A percentile compares a stretch with the other conserved stretches of the same genome.
These are phyloP conservation scores for Ophiostoma ips DNA, from an alignment of 2,329 filamentous ascomycete genomes.

Conservation along the genomic window DNA sequence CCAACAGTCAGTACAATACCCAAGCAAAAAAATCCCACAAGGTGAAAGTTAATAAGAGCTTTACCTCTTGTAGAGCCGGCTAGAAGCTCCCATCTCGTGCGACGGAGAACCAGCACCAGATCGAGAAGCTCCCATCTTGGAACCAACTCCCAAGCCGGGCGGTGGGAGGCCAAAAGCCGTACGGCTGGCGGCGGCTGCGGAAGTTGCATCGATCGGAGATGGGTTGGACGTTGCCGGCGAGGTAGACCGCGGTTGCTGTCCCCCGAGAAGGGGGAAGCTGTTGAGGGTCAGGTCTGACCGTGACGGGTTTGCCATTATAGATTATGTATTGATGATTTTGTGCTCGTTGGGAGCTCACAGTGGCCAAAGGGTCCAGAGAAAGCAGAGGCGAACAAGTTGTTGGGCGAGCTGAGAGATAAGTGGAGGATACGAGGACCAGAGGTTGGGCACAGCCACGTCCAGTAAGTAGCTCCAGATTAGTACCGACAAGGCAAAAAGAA, in stretches of 20 bases:
- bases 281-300: slow-evolving; percentile 79
- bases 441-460: not conserved
- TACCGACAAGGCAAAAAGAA: not conserved
- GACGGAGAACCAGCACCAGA: slow-evolving; percentile 92
- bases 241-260: slow-evolving; percentile 51
- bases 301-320: slow-evolving; percentile 77
- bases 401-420: not conserved
- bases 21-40: too few species aligned
- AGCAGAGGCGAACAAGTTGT: not conserved
- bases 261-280: slow-evolving; percentile 52
- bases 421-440: not conserved
- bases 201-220: slow-evolving; percentile 58
- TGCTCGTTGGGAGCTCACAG: not conserved
- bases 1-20: not conserved
- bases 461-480: not conserved
- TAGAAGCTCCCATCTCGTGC: slow-evolving; percentile 63
- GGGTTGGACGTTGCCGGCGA: slow-evolving; percentile 62
- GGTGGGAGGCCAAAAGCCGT: slow-evolving; percentile 64
- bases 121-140: slow-evolving; percentile 50
- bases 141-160: slow-evolving; percentile 42
- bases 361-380: not conserved
- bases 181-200: slow-evolving; percentile 45
- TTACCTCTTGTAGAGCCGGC: slow-evolving; percentile 86
- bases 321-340: slow-evolving; percentile 45
- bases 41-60: too few species aligned